Conservation (phyloP, 2,329 filamentous ascomycete genomes). For the Calonectria fujianensis region DNA sequence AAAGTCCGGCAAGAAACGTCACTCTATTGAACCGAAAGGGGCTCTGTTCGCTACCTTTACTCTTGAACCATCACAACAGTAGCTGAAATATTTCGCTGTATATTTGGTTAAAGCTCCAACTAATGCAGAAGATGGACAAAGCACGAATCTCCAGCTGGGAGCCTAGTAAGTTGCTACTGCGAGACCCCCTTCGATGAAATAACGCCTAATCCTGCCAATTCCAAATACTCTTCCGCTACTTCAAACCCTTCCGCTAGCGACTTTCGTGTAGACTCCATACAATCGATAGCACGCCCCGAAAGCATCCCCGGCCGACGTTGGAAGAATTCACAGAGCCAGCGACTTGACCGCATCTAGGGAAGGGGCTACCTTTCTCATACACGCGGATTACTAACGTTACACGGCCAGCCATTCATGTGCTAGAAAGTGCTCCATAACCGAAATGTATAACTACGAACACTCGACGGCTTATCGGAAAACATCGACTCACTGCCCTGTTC, state of each 20-base stretch:
- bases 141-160: background rate
- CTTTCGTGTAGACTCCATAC: too few species aligned
- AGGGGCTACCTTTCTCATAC: background rate
- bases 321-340: background rate
- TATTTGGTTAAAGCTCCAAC: background rate
- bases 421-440: background rate
- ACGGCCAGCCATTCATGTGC: background rate
- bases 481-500: background rate
- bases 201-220: background rate
- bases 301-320: background rate
- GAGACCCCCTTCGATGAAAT: background rate
- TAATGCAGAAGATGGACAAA: background rate
- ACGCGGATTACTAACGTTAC: background rate
- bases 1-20: background rate
- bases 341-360: background rate
- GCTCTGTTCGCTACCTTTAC: background rate
- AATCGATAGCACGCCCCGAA: too few species aligned
- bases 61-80: background rate
- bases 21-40: background rate
- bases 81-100: background rate
- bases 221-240: background rate
- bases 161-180: background rate
- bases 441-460: background rate
- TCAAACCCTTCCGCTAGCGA: background rate
- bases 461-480: background rate